Evolutionary conservation across 169 alveolate genomes (phyloP).

Genomic region (Condylostoma magnum): DNA sequence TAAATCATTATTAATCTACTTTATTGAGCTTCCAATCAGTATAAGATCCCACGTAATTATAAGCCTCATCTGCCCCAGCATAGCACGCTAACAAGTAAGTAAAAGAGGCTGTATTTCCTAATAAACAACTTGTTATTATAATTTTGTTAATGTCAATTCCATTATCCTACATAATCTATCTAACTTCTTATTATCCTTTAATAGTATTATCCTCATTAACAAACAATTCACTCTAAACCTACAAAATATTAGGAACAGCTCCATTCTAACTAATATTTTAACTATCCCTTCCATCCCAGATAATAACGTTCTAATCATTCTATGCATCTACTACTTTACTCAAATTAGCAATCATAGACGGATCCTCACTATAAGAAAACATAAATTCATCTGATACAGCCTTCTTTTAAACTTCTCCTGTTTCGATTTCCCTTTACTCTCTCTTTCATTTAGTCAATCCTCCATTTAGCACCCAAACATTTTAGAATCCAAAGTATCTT

Average conservation of each 20-base stretch:
- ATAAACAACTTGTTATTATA: constrained; percentile 6
- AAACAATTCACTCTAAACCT: not conserved
- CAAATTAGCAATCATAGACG: too few species aligned
- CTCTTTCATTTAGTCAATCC: constrained; percentile 36
- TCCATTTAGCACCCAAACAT: constrained; percentile 58
- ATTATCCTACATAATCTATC: not conserved
- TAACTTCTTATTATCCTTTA: not conserved
- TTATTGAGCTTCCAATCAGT: constrained; percentile 28
- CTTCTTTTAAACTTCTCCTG: too few species aligned
- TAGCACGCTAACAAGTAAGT: not conserved
- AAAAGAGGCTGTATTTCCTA: constrained; percentile 7
- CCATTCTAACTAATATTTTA: not conserved
- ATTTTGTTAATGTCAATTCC: not conserved
- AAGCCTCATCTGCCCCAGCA: constrained; percentile 20
- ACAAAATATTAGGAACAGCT: not conserved
- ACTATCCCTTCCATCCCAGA: constrained; percentile 29
- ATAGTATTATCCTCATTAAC: constrained; percentile 26
- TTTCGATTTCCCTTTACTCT: constrained; percentile 18
- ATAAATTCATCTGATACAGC: too few species aligned
- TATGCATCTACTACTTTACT: too few species aligned
- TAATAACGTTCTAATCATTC: too few species aligned
- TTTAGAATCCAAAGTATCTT: constrained; percentile 53
- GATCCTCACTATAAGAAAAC: too few species aligned
- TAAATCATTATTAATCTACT: too few species aligned
- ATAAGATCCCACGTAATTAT: constrained; percentile 11